Conservation (phyloP, 2,329 filamentous ascomycete genomes). For the Aspergillus nomiae region DNA sequence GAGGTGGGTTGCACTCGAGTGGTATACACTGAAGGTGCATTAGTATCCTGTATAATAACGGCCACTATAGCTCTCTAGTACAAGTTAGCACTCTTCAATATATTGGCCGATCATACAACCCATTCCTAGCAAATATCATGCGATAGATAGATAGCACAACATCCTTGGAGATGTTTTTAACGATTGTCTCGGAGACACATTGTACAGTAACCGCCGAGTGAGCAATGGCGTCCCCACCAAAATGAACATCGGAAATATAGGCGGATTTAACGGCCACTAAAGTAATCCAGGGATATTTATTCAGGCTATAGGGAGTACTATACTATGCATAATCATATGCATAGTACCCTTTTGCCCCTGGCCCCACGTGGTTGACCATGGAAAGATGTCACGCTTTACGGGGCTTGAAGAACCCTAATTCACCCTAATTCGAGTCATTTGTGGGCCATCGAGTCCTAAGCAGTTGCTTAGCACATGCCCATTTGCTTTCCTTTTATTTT, state of each 20-base stretch:
- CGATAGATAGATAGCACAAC: neutral
- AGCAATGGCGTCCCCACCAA: neutral
- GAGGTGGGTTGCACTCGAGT: neutral
- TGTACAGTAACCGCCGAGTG: neutral
- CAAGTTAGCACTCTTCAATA: neutral
- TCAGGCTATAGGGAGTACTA: neutral
- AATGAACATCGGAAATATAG: neutral
- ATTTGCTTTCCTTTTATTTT: no score
- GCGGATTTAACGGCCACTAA: neutral
- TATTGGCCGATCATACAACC: neutral
- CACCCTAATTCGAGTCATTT: neutral
- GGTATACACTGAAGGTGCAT: neutral
- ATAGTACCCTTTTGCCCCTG: neutral
- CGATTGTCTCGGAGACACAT: neutral
- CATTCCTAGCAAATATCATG: neutral
- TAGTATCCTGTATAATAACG: neutral
- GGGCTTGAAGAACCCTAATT: neutral
- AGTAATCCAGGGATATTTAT: neutral
- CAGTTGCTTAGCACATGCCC: no score
- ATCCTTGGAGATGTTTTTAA: neutral
- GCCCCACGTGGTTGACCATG: neutral
- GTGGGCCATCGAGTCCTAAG: no score
- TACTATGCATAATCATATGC: neutral
- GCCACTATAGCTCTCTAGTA: neutral
- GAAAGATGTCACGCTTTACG: neutral